Base-by-base conservation (phyloP, 1,139 yeast genomes). In the Pichia sp. region DNA sequence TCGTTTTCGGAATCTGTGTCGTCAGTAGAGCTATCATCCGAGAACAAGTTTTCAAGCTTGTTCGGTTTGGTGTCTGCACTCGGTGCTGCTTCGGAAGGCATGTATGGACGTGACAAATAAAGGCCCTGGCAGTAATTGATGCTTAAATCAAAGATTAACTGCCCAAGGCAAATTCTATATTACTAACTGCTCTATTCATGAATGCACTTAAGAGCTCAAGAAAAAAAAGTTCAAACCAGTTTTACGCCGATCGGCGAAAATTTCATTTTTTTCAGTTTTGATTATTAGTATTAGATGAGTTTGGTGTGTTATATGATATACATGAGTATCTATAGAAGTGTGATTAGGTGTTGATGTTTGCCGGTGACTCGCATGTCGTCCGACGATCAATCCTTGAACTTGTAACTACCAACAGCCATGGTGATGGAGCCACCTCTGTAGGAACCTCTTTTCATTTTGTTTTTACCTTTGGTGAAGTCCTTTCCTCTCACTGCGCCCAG, bases 381-480 rank as follows among this genome's bases (percentile, higher is more conserved):
- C 13, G 31, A 42, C 11, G 11, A 13, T 13, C 38, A 47, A 41
- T 90, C 96, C 51, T 84, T 73, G 71, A 95, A 95, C 74, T 95
- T 95, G 77, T 88, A 93, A 58, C 96, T 88, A 23, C 99, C 98
- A 50, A 90, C 78, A 38, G 85, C 86, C 77, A 90, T 69, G 52
- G 96, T 90, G 67, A 95, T 95, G 55, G 89, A 77, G 49, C 99
- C 99, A 57, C 99, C 99, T 72, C 86, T 84, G 76, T 95, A 95
- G 50, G 96, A 82, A 53, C 99, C 99, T 72, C 90, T 85, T 76
- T 95, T 95, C 97, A 95, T 90, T 75, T 95, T 95, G 74, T 95
- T 95, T 72, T 95, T 95, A 74, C 87, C 88, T 73, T 93, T 93
- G 60, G 97, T 92, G 75, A 95, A 95, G 69, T 92, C 97, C 72